A percentile compares a stretch with the other conserved stretches of the same genome.
Evolutionary conservation across 2,329 filamentous ascomycete species (phyloP).

Genomic region (Colletotrichum incanum): DNA sequence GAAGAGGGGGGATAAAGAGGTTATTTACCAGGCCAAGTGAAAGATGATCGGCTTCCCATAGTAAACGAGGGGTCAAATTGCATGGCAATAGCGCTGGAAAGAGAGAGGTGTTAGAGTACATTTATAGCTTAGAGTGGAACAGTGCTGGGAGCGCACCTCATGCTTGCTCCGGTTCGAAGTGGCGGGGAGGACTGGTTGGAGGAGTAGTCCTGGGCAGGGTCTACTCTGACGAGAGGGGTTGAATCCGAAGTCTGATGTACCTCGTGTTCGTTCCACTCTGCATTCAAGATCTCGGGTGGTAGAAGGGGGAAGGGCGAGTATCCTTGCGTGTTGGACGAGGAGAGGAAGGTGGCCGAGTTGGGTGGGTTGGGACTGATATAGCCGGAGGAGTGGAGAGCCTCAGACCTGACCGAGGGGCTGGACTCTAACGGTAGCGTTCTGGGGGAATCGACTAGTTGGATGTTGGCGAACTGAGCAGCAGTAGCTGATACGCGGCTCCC

Average conservation of each 20-base stretch:
- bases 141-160: conserved; percentile 53
- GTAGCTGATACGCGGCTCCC: conserved; percentile 51
- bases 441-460: conserved; percentile 48
- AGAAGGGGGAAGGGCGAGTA: conserved; percentile 50
- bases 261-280: conserved; percentile 51
- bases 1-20: not conserved
- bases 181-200: conserved; percentile 42
- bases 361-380: conserved; percentile 49
- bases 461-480: conserved; percentile 47
- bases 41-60: conserved; percentile 67
- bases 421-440: conserved; percentile 45
- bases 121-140: conserved; percentile 44
- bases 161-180: conserved; percentile 48
- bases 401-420: conserved; percentile 47
- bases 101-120: conserved; percentile 32
- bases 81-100: conserved; percentile 63
- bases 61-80: conserved; percentile 67
- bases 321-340: conserved; percentile 46
- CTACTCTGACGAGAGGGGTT: conserved; percentile 52
- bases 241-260: conserved; percentile 41
- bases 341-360: conserved; percentile 47
- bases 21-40: conserved; percentile 65
- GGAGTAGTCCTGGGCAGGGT: conserved; percentile 51
- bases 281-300: conserved; percentile 49
- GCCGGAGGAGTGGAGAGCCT: conserved; percentile 46